Evolutionary conservation across 192 early-diverging fungal species (phyloP).

Genomic region (Backusella tuberculispora): DNA sequence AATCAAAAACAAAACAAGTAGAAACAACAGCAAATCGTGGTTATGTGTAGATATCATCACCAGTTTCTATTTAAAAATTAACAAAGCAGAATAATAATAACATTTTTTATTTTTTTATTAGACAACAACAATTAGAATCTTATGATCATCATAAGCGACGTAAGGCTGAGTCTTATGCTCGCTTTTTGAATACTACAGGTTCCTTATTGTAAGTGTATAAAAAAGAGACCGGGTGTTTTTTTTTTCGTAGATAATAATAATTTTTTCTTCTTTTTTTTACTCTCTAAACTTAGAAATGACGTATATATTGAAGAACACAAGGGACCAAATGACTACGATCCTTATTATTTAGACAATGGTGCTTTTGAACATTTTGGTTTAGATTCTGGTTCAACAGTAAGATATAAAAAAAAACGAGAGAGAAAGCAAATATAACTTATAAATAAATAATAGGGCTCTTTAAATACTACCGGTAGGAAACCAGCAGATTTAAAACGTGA

Average conservation of each 20-base stretch:
- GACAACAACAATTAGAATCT: constrained; percentile 37
- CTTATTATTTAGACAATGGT: constrained; percentile 74
- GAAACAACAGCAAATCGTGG: constrained; percentile 25
- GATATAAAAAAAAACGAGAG: not conserved
- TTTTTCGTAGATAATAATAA: constrained; percentile 9
- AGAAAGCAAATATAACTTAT: not conserved
- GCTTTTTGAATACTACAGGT: constrained; percentile 54
- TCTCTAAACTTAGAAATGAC: constrained; percentile 35
- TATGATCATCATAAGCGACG: constrained; percentile 34
- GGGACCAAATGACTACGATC: constrained; percentile 62
- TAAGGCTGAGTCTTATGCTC: constrained; percentile 53
- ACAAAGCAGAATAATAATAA: not conserved
- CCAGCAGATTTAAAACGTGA: constrained; percentile 87
- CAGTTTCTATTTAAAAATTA: not conserved
- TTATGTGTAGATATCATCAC: constrained; percentile 40
- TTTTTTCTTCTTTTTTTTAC: not conserved
- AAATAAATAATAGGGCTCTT: not conserved
- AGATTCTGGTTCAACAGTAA: constrained; percentile 4
- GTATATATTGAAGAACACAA: constrained; percentile 13
- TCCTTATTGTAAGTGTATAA: constrained; percentile 56
- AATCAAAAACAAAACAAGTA: constrained; percentile 26
- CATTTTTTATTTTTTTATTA: not conserved
- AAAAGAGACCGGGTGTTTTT: no score
- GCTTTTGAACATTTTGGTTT: not conserved
- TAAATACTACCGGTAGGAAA: constrained; percentile 19